Percentiles rank a stretch among this genome's conserved stretches.
Evolutionary conservation across 495 filamentous ascomycete species (phyloP).

Genomic region (Lasiosphaeriaceae sp.): DNA sequence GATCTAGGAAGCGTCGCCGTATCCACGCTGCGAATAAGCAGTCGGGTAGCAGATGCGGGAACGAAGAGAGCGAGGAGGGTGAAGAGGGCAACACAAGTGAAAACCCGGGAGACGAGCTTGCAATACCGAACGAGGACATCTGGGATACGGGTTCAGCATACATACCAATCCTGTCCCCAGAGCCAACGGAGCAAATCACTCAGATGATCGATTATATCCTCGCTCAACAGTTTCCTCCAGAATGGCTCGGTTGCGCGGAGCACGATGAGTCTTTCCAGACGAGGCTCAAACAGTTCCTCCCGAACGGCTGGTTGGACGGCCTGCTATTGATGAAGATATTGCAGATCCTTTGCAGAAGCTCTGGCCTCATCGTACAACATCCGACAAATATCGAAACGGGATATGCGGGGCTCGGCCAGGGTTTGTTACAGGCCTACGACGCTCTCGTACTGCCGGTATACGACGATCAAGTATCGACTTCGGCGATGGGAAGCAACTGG

Average conservation of each 20-base stretch:
- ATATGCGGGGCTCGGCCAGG: background rate
- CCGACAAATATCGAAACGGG: background rate
- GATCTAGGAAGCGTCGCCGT: background rate
- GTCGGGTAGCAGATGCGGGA: background rate
- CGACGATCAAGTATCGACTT: background rate
- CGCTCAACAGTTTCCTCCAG: background rate
- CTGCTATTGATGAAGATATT: background rate
- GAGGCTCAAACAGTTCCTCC: background rate
- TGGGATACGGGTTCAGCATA: background rate
- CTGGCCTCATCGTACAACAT: background rate
- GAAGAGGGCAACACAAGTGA: background rate
- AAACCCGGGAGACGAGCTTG: background rate
- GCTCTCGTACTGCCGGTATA: background rate
- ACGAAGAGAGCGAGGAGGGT: background rate
- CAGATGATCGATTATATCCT: background rate
- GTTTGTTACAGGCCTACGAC: background rate
- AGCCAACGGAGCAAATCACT: background rate
- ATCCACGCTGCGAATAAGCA: background rate
- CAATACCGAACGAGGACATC: background rate
- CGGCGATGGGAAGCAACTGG: background rate
- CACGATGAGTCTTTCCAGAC: background rate
- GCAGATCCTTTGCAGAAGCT: background rate
- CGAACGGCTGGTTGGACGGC: background rate
- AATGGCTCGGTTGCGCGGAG: background rate
- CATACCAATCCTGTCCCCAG: background rate